Evolutionary conservation across 2,329 filamentous ascomycete genomes (phyloP), one percentile per base, ranked within the genome.

Genomic region (Alternaria brassicicola): DNA sequence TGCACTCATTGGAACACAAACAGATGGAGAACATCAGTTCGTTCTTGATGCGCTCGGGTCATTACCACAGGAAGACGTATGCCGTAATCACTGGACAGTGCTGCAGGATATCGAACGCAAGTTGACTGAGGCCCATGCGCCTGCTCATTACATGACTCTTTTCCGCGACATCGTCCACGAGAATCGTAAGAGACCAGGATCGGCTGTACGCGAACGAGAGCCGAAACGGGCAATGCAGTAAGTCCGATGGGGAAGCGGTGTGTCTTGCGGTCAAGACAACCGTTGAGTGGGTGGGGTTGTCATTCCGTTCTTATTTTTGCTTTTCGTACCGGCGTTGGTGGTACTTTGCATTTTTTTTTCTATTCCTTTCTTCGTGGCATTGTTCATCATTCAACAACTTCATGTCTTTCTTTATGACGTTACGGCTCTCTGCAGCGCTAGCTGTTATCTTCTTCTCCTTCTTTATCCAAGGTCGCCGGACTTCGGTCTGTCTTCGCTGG

Each of bases 121-220:
- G 50, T 66, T 77, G n/a, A 38, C 55, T 8, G 57, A 64, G 8
- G 62, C 65, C 4, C 41, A 60, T 21, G 69, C 74, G 8, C 72
- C 75, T 8, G 36, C 59, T 9, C 49, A 47, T 21, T 77, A 70
- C 25, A 49, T 68, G 60, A 65, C 62, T 19, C 57, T 66, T 0
- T 75, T 77, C 52, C 69, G 65, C 12, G 59, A 59, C 31, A 60
- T 74, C 15, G 61, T 71, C 4, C 64, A 70, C 15, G 74, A 75
- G 30, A 75, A 55, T 33, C 69, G 74, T 55, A 77, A 77, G 66
- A 68, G 74, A 46, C 66, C 71, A 12, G 68, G 68, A 23, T 70
- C 72, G 2, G 71, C 72, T 45, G 59, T 56, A 25, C 68, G 66
- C 19, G 73, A 71, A 25, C 68, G 69, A 17, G 68, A 67, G 39